phyloP scores from a whole-genome alignment of 202 grass and related monocot genomes.

The Cymbopogon flexuosus region DNA sequence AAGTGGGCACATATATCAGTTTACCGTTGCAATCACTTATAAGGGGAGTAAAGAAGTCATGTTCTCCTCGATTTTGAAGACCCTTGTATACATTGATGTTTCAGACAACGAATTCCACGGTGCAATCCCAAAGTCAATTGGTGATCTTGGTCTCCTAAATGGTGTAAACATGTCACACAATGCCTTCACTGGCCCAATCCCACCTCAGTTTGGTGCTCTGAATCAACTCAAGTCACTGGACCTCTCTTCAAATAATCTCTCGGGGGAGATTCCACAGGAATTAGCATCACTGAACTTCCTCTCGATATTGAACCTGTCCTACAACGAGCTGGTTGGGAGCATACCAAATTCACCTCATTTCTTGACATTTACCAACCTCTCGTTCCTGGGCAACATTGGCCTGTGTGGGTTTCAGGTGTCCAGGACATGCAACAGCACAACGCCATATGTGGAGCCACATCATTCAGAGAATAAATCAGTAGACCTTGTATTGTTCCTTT shows the following conservation, averaged over 20 bases:
- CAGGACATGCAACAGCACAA: background rate
- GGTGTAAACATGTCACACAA: conserved; percentile 17
- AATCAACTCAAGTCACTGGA: conserved; percentile 32
- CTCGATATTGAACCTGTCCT: conserved; percentile 35
- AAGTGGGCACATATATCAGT: background rate
- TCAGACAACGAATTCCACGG: conserved; percentile 32
- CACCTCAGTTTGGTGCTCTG: conserved; percentile 6
- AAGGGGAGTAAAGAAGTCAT: background rate
- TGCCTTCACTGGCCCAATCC: conserved; percentile 11
- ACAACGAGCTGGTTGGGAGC: conserved; percentile 39
- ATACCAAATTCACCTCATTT: conserved; percentile 44
- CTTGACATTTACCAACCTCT: conserved; percentile 31
- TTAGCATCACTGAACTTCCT: conserved; percentile 34
- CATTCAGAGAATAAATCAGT: background rate
- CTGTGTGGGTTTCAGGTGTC: conserved; percentile 42
- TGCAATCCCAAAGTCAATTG: conserved; percentile 3
- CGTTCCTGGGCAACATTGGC: conserved; percentile 36
- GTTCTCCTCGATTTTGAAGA: background rate
- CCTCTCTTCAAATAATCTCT: conserved; percentile 35
- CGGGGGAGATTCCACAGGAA: background rate
- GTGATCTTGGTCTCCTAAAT: background rate
- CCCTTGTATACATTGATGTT: conserved; percentile 29
- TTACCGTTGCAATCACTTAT: background rate
- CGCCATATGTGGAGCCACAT: background rate
- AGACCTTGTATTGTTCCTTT: conserved; percentile 34